A percentile compares a stretch with the other conserved stretches of the same genome.
These are phyloP conservation scores for Boletus rex-veris DNA, from an alignment of 768 basidiomycete species.

Conservation along the genomic window DNA sequence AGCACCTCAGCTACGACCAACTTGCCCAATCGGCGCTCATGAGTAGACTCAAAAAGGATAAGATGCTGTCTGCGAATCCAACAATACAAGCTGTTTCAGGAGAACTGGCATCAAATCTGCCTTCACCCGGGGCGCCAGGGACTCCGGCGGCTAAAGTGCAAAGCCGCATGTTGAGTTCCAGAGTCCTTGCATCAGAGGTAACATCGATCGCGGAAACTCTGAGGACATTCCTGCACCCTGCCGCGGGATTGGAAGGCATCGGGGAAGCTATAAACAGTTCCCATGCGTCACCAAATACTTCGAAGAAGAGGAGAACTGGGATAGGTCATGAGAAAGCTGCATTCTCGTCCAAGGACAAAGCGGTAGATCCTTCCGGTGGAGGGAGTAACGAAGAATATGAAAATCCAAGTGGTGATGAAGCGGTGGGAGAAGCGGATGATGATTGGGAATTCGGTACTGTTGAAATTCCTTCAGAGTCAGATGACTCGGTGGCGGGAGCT, in stretches of 20 bases:
- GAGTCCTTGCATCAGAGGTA: constrained; percentile 61
- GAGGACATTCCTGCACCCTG: constrained; percentile 38
- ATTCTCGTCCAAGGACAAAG: constrained; percentile 1
- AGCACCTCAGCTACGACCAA: constrained; percentile 58
- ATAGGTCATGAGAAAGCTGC: background rate
- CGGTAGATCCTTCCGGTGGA: background rate
- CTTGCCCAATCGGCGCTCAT: constrained; percentile 64
- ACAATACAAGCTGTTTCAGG: constrained; percentile 44
- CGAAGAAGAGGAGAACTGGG: constrained; percentile 11
- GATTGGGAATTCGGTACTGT: constrained; percentile 46
- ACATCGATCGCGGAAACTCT: constrained; percentile 49
- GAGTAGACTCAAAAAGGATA: constrained; percentile 74
- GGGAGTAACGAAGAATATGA: constrained; percentile 26
- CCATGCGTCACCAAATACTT: constrained; percentile 4
- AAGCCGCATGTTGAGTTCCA: constrained; percentile 72
- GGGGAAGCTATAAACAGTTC: constrained; percentile 12
- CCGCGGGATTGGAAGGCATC: constrained; percentile 13
- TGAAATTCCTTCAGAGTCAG: constrained; percentile 22
- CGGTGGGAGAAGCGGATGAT: constrained; percentile 12
- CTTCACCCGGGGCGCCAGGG: constrained; percentile 37
- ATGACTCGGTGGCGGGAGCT: constrained; percentile 38
- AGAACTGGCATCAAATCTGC: constrained; percentile 39
- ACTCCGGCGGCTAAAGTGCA: constrained; percentile 58
- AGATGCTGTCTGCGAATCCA: constrained; percentile 48
- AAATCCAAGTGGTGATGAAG: constrained; percentile 6